Percentiles rank a stretch among this genome's conserved stretches.
phyloP scores from a whole-genome alignment of 352 stramenopile genomes.

The Pythium graminicola region DNA sequence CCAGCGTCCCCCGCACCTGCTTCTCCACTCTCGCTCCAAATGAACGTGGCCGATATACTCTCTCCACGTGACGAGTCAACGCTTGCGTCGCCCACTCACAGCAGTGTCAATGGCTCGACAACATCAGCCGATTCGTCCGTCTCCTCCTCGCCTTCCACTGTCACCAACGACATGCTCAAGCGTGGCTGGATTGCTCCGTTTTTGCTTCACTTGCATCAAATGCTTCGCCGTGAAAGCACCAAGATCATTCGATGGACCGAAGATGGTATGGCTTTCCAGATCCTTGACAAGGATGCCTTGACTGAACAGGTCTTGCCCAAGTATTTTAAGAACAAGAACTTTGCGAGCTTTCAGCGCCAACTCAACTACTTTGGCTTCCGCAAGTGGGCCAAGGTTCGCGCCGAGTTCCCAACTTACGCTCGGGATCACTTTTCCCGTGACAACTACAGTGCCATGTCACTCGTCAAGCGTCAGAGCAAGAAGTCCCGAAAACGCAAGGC shows the following conservation, averaged over 20 bases:
- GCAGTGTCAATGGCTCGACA: conserved; percentile 29
- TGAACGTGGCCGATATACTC: conserved; percentile 28
- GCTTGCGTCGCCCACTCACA: conserved; percentile 27
- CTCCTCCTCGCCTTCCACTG: conserved; percentile 13
- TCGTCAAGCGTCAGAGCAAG: conserved; percentile 84
- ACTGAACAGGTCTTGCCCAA: conserved; percentile 60
- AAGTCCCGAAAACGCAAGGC: conserved; percentile 70
- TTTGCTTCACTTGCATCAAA: conserved; percentile 43
- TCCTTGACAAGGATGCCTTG: conserved; percentile 69
- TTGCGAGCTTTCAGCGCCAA: conserved; percentile 93
- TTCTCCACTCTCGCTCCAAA: not conserved
- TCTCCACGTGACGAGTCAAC: conserved; percentile 14
- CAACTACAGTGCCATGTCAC: conserved; percentile 79
- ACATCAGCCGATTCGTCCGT: conserved; percentile 24
- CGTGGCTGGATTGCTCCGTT: conserved; percentile 41
- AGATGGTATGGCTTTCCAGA: conserved; percentile 71
- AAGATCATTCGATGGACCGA: conserved; percentile 42
- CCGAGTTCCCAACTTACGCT: conserved; percentile 69
- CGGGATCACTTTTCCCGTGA: conserved; percentile 79
- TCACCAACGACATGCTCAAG: conserved; percentile 26
- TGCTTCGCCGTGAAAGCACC: conserved; percentile 45
- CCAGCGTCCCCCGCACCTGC: conserved; percentile 5
- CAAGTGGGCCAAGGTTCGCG: conserved; percentile 82
- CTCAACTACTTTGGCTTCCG: conserved; percentile 95
- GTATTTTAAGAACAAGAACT: conserved; percentile 95